phyloP scores from a whole-genome alignment of 176 grass and related monocot genomes.

The Juncus effusus region DNA sequence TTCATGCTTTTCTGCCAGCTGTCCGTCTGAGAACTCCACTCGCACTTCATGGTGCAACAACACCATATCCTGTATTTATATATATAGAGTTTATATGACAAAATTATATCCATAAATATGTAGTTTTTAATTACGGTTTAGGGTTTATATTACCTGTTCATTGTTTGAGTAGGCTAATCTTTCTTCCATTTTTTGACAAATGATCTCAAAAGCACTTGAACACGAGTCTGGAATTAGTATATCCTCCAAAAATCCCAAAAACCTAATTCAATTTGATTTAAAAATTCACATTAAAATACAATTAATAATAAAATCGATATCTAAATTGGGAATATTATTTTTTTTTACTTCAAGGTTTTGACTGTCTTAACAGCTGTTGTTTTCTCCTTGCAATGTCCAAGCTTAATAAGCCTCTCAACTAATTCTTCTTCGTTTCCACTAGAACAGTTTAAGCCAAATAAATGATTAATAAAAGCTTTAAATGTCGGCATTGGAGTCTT shows the following conservation, averaged over 20 bases:
- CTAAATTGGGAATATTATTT: constrained; percentile 19
- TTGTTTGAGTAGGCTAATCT: constrained; percentile 57
- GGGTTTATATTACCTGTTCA: constrained; percentile 51
- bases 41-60: constrained; percentile 85
- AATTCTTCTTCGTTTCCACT: constrained; percentile 52
- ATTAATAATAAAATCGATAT: not conserved
- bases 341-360: constrained; percentile 85
- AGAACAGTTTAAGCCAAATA: constrained; percentile 38
- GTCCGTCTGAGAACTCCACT: constrained; percentile 57
- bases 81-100: not conserved
- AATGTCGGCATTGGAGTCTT: constrained; percentile 44
- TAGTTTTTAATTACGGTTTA: too few relatives aligned
- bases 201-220: constrained; percentile 67
- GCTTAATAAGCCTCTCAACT: constrained; percentile 44
- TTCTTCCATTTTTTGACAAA: constrained; percentile 70
- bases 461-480: constrained; percentile 48
- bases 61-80: constrained; percentile 79
- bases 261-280: constrained; percentile 36
- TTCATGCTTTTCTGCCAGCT: constrained; percentile 61
- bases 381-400: constrained; percentile 63
- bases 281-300: not conserved
- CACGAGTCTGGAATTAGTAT: constrained; percentile 54
- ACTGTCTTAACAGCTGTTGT: constrained; percentile 55
- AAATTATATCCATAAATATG: too few relatives aligned
- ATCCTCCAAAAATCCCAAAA: constrained; percentile 68